These are phyloP conservation scores for Fusarium nanum DNA, from an alignment of 2,329 filamentous ascomycete species.

Conservation along the genomic window DNA sequence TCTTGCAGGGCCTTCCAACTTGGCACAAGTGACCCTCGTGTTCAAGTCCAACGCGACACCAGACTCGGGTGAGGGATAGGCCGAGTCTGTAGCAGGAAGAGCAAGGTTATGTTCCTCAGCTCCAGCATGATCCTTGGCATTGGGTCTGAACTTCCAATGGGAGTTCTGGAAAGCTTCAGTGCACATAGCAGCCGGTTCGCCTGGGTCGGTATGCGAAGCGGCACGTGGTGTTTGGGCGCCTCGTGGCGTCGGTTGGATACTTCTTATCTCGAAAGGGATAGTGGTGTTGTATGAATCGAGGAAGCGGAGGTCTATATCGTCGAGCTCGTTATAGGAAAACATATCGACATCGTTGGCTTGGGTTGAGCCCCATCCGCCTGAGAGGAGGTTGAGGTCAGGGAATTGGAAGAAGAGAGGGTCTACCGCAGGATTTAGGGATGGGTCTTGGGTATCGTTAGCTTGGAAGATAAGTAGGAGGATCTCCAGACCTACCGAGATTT, in stretches of 20 bases:
- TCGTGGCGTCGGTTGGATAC: constrained; percentile 17
- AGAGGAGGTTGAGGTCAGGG: constrained; percentile 38
- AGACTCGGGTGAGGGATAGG: constrained; percentile 43
- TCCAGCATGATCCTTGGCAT: constrained; percentile 46
- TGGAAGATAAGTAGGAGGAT: rapidly evolving
- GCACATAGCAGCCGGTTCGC: constrained; percentile 34
- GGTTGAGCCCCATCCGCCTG: constrained; percentile 23
- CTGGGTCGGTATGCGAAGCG: constrained; percentile 13
- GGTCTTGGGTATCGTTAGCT: constrained; percentile 9
- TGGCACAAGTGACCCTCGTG: constrained; percentile 36
- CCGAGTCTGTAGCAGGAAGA: constrained; percentile 36
- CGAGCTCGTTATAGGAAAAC: constrained; percentile 43
- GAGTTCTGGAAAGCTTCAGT: constrained; percentile 44
- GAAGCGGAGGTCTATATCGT: constrained; percentile 49
- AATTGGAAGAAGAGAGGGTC: constrained; percentile 28
- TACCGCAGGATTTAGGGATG: constrained; percentile 4
- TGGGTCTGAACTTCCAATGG: constrained; percentile 49
- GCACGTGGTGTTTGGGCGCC: constrained; percentile 24
- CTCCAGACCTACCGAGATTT: constrained; percentile 14
- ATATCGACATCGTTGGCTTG: constrained; percentile 7
- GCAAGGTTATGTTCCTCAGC: constrained; percentile 51
- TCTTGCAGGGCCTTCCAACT: constrained; percentile 36
- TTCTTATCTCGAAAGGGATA: constrained; percentile 46
- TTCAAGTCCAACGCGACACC: constrained; percentile 31
- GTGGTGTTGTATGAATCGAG: constrained; percentile 49